phyloP scores from a whole-genome alignment of 2,329 filamentous ascomycete species.

The Colletotrichum magnum region DNA sequence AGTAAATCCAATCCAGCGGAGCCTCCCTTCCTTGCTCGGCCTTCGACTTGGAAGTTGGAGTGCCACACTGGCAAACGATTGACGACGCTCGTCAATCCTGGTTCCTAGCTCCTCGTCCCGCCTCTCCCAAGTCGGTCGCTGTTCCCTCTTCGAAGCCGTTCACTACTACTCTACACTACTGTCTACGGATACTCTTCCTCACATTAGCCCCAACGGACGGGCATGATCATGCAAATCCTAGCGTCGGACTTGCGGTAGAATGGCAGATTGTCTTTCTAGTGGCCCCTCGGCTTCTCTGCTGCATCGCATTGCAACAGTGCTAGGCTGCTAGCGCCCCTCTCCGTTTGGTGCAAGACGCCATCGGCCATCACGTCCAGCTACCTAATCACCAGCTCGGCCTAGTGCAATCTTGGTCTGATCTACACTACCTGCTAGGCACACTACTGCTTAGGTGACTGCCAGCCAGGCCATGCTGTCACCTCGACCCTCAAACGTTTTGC shows the following conservation, averaged over 20 bases:
- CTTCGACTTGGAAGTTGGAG: too few species aligned
- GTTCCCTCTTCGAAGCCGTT: background rate
- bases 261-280: conserved; percentile 25
- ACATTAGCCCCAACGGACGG: conserved; percentile 24
- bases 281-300: conserved; percentile 7
- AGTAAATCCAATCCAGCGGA: too few species aligned
- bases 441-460: too few species aligned
- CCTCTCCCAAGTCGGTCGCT: background rate
- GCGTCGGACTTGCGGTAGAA: conserved; percentile 32
- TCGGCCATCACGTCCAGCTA: conserved; percentile 10
- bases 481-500: background rate
- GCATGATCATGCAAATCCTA: conserved; percentile 12
- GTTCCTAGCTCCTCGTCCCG: background rate
- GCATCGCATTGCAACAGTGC: conserved; percentile 10
- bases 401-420: conserved; percentile 21
- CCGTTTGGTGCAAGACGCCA: conserved; percentile 23
- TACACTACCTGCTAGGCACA: background rate
- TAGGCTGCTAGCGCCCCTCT: background rate
- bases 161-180: background rate
- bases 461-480: background rate
- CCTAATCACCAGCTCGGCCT: conserved; percentile 3
- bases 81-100: too few species aligned
- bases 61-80: too few species aligned
- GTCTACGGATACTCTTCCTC: background rate
- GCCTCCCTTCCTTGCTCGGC: too few species aligned